Percentiles rank a stretch among this genome's conserved stretches.
These are phyloP conservation scores for Pythium pectinolyticum DNA, from an alignment of 352 stramenopile species.

Conservation along the genomic window DNA sequence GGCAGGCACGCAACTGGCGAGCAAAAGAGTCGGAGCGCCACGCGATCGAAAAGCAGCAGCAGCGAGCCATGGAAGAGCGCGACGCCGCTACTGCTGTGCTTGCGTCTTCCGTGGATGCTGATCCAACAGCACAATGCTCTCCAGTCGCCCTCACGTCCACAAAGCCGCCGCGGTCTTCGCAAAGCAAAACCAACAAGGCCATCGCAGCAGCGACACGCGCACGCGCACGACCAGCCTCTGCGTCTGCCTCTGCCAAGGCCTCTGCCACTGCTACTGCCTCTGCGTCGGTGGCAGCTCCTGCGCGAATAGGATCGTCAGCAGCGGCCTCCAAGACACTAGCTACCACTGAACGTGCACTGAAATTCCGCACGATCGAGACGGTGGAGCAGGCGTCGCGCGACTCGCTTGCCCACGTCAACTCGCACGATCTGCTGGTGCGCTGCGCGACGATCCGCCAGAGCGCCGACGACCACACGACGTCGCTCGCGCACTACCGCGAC, in stretches of 20 bases:
- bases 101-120: too few species aligned
- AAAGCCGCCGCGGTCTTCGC: neutral
- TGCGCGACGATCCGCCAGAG: constrained; percentile 66
- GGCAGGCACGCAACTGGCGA: constrained; percentile 74
- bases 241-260: too few species aligned
- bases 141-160: too few species aligned
- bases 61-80: neutral
- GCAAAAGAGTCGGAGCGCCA: constrained; percentile 30
- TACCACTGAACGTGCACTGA: neutral
- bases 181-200: too few species aligned
- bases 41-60: neutral
- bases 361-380: constrained; percentile 52
- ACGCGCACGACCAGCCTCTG: neutral
- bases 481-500: constrained; percentile 46
- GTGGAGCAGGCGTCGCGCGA: constrained; percentile 59
- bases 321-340: neutral
- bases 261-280: too few species aligned
- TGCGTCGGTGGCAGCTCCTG: too few species aligned
- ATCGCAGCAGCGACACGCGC: too few species aligned
- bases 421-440: constrained; percentile 70
- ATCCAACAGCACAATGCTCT: too few species aligned
- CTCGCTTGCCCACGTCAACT: constrained; percentile 49
- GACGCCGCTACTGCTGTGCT: neutral
- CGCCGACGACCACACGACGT: constrained; percentile 43
- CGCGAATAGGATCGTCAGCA: too few species aligned